Conservation (phyloP, 1,284 basidiomycete species). For the Inonotus obliquus region DNA sequence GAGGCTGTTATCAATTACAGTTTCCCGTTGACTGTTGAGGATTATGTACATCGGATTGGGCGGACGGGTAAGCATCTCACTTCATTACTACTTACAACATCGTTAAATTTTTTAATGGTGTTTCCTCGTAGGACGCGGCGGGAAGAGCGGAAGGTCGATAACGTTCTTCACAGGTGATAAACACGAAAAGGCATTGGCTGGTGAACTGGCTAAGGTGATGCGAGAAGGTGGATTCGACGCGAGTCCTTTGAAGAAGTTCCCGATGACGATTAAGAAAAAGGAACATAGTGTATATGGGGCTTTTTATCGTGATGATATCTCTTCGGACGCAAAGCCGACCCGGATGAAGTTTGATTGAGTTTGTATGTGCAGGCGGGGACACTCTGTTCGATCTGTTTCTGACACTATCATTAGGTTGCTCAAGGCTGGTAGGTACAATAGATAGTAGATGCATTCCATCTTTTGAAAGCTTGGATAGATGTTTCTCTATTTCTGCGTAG, state of each 20-base stretch:
- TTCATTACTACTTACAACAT: conserved; percentile 23
- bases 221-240: conserved; percentile 84
- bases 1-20: conserved; percentile 92
- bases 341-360: conserved; percentile 80
- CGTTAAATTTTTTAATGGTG: background rate
- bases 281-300: conserved; percentile 81
- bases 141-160: conserved; percentile 86
- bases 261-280: conserved; percentile 97
- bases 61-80: conserved; percentile 61
- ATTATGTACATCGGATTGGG: conserved; percentile 97
- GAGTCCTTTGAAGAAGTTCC: conserved; percentile 83
- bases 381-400: background rate
- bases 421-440: background rate
- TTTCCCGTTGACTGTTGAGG: conserved; percentile 93
- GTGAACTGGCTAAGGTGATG: conserved; percentile 90
- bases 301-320: conserved; percentile 75
- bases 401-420: background rate
- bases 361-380: background rate
- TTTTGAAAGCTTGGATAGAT: background rate
- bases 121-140: conserved; percentile 70
- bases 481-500: too few species aligned
- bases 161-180: conserved; percentile 95
- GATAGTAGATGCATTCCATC: background rate
- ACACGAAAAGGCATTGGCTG: conserved; percentile 86
- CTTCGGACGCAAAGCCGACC: conserved; percentile 72